Base-by-base conservation (phyloP, 306 rosid species). In the Cicer arietinum region DNA sequence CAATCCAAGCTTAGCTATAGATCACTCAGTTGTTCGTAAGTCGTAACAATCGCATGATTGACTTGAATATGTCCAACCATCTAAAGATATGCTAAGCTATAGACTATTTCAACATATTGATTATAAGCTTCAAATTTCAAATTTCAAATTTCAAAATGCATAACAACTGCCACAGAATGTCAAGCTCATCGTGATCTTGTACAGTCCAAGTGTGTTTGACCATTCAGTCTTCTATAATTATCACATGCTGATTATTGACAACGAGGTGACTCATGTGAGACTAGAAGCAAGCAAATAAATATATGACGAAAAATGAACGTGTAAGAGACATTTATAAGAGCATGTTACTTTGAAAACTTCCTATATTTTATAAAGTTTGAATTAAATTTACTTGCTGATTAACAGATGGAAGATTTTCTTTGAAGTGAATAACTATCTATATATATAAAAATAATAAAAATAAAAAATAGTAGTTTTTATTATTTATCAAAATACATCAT, bases 121-220 rank as follows among this genome's bases (percentile, higher is more conserved):
- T 4, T 40, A 44, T 2, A 45, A 42, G 50, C 43, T 67, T 68
- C 51, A 54, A n/a, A 70, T 17, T 70, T 48, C 3, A 22, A 22
- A 22, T 22, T 67, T 68, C 51, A 54, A n/a, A 70, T 17, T 70
- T 53, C 59, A 64, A 66, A 66, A 66, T 40, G 10, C 10, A 20
- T 61, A 35, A 54, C 46, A 42, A 45, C 45, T 41, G 44, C 53
- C 80, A 41, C 16, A 40, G 14, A 44, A 20, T 7, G 18, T 20
- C 77, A 77, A 51, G 76, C 59, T 67, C 75, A 71, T 76, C 80
- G 53, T 74, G 71, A 77, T 77, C 65, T 53, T 61, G 47, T 37
- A n/a, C 42, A 40, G 22, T 67, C 76, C 71, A 53, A 65, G 11
- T 39, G 11, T 30, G 62, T 59, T 65, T 39, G n/a, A 20, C 71